Base-by-base conservation (phyloP, 495 filamentous ascomycete genomes). In the Zalerion maritima region DNA sequence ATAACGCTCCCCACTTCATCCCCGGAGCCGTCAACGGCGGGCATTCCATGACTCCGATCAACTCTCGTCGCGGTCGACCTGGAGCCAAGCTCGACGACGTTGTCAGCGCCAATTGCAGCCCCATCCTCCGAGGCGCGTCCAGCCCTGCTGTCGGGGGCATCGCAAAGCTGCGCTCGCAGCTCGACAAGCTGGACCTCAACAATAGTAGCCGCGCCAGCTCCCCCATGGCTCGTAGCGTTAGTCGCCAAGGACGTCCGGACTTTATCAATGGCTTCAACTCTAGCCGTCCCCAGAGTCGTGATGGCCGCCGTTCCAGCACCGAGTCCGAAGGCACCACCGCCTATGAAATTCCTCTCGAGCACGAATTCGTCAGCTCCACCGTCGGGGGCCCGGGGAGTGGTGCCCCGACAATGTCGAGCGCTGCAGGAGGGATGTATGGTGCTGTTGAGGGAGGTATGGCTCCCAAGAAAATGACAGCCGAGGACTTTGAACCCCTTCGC, bases 401-500 rank as follows among this genome's bases (percentile, higher is more conserved):
- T n/a, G n/a, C n/a, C n/a, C n/a, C n/a, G n/a, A n/a, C 8, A 51
- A 55, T 6, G 19, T 10, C 22, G 28, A 42, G 36, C 40, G 19
- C 16, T 19, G n/a, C n/a, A 35, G 18, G 14, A 28, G 55, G 54
- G 36, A 36, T 48, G 19, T 34, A 37, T 18, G 50, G 57, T 7
- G 50, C 47, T 6, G 35, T 59, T 6, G 62, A 67, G 30, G 64
- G 57, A 3, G 60, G 54, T 5, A 39, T 57, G 3, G 40, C 52
- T 9, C 51, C 49, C 24, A 73, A 77, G 28, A 94, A 96, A 55
- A 93, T 96, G 81, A 77, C 78, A 10, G 74, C 86, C 6, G 69
- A 73, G 1, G 91, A 97, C 49, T 97, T 97, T 46, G 75, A 87
- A 38, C 72, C 79, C 19, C 51, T 97, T n/a, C 76, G 81, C n/a